Percentiles rank a stretch among this genome's conserved stretches.
phyloP scores from a whole-genome alignment of 495 filamentous ascomycete species.

The Aspergillus mulundensis region DNA sequence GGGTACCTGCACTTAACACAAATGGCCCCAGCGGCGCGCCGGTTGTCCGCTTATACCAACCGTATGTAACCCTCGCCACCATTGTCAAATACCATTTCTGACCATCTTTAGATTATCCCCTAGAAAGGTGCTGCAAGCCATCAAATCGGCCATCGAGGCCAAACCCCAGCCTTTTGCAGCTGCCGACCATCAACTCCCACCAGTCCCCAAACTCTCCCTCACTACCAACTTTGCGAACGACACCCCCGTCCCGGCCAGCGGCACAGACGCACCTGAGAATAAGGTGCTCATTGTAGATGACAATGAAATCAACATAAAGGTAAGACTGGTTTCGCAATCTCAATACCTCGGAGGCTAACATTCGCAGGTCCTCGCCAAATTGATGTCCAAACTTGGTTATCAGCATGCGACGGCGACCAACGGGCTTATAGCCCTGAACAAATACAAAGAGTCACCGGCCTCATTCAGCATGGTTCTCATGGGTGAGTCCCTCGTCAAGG shows the following conservation, averaged over 20 bases:
- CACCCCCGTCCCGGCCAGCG: not conserved
- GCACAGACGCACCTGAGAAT: not conserved
- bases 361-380: not conserved
- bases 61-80: not conserved
- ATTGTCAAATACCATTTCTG: not conserved
- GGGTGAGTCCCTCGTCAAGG: not conserved
- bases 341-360: not conserved
- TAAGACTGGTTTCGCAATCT: not conserved
- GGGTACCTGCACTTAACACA: not conserved
- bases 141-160: not conserved
- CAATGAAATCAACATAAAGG: constrained; percentile 1
- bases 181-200: not conserved
- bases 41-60: not conserved
- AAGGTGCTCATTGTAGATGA: not conserved
- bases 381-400: not conserved
- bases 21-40: not conserved
- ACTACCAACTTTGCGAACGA: not conserved
- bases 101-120: not conserved
- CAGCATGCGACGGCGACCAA: not conserved
- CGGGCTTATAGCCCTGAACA: not conserved
- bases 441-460: not conserved
- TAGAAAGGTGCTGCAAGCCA: not conserved
- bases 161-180: not conserved
- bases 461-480: not conserved
- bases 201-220: not conserved